Evolutionary conservation across 2,329 filamentous ascomycete species (phyloP).

Genomic region (Trichoderma sp.): DNA sequence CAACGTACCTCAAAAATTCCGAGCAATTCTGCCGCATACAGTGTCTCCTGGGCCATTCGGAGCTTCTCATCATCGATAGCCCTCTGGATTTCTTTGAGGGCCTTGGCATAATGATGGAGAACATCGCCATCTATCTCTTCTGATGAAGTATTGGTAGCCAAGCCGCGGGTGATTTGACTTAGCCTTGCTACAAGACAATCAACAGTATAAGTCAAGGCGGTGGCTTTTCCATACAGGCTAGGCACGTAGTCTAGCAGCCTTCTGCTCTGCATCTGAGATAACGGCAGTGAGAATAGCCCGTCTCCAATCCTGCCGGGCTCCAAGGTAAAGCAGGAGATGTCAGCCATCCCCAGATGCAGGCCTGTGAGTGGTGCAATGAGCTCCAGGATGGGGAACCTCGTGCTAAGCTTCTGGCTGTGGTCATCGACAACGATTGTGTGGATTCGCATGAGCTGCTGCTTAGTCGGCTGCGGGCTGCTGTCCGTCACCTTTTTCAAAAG

Average conservation of each 20-base stretch:
- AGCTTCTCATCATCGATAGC: conserved; percentile 1
- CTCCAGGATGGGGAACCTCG: neutral
- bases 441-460: neutral
- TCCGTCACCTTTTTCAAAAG: neutral
- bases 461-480: neutral
- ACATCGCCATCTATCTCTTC: neutral
- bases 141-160: neutral
- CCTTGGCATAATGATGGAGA: neutral
- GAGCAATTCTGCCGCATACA: conserved; percentile 6
- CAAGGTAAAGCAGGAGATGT: conserved; percentile 4
- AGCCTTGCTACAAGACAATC: conserved; percentile 17
- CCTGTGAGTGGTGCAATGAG: conserved; percentile 4
- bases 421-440: conserved; percentile 8
- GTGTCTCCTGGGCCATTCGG: conserved; percentile 2
- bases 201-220: conserved; percentile 5
- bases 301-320: neutral
- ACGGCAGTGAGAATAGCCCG: neutral
- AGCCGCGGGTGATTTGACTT: neutral
- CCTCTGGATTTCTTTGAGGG: neutral
- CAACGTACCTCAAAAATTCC: conserved; percentile 6
- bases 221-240: neutral
- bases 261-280: conserved; percentile 3
- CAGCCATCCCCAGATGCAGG: conserved; percentile 7
- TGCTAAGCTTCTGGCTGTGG: neutral
- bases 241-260: neutral